A percentile compares a stretch with the other conserved stretches of the same genome.
Conservation (phyloP, 257 asterid species). For the Lantana camara region DNA sequence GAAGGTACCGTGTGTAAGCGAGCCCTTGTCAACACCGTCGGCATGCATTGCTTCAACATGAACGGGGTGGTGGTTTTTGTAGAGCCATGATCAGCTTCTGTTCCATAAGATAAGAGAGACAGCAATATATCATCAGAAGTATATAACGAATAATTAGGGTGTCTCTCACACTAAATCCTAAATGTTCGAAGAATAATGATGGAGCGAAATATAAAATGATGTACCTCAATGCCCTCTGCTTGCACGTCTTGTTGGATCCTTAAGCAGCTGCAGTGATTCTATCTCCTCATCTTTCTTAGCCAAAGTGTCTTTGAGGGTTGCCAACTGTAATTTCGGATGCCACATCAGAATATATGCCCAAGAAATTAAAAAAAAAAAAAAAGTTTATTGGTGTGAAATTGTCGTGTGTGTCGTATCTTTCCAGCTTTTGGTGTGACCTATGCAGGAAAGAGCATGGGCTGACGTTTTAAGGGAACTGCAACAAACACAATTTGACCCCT, state of each 20-base stretch:
- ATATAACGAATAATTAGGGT: no score
- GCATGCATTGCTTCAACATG: slow-evolving; percentile 34
- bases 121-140: slow-evolving; percentile 36
- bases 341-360: not conserved
- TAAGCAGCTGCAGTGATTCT: slow-evolving; percentile 58
- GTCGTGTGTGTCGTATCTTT: no score
- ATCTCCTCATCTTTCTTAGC: slow-evolving; percentile 89
- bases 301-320: slow-evolving; percentile 79
- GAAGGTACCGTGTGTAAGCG: not conserved
- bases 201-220: slow-evolving; percentile 27
- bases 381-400: no score
- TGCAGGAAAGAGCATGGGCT: not conserved
- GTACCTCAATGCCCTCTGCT: slow-evolving; percentile 54
- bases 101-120: slow-evolving; percentile 27
- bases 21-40: slow-evolving; percentile 31
- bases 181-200: not conserved
- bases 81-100: slow-evolving; percentile 48
- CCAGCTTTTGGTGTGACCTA: no score
- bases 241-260: slow-evolving; percentile 43
- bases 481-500: no score
- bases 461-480: no score
- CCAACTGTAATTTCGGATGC: slow-evolving; percentile 47
- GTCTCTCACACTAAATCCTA: slow-evolving; percentile 28
- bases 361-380: not conserved
- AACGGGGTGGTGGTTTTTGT: slow-evolving; percentile 29